Conservation (phyloP, 2,329 filamentous ascomycete genomes). For the Corniculantispora saksenae region DNA sequence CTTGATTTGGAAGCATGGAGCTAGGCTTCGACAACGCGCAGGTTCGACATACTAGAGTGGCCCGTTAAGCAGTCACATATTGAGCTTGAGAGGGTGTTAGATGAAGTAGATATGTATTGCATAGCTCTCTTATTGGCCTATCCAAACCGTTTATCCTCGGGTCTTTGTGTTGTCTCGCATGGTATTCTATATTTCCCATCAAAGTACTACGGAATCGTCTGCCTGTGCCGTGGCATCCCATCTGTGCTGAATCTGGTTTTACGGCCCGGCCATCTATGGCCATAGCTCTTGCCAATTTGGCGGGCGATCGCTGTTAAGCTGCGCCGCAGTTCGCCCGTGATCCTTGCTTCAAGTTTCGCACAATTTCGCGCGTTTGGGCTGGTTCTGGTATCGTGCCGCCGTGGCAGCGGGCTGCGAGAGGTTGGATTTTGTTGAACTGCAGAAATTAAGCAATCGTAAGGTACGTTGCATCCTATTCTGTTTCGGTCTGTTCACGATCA, state of each 20-base stretch:
- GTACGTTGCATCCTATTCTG: not conserved
- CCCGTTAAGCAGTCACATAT: too few species aligned
- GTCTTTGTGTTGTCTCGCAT: too few species aligned
- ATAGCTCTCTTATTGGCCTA: too few species aligned
- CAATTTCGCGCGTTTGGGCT: not conserved
- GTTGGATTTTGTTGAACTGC: not conserved
- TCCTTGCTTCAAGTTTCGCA: not conserved
- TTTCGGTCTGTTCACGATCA: constrained; percentile 24
- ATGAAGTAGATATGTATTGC: too few species aligned
- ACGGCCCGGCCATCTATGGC: too few species aligned
- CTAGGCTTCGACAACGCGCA: constrained; percentile 30
- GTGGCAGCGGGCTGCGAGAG: not conserved
- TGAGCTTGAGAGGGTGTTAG: too few species aligned
- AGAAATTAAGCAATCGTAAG: not conserved
- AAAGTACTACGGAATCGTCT: too few species aligned
- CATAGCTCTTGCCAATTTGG: not conserved
- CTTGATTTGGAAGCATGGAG: constrained; percentile 44
- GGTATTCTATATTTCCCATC: too few species aligned
- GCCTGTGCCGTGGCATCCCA: too few species aligned
- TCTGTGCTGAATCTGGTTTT: too few species aligned
- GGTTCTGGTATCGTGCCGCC: not conserved
- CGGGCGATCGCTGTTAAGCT: not conserved
- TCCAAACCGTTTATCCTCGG: too few species aligned
- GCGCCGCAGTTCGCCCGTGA: not conserved
- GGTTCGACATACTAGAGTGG: constrained; percentile 21